Evolutionary conservation across 768 basidiomycete species (phyloP), one percentile per base, ranked within the genome.

Genomic region (Russula foetens): DNA sequence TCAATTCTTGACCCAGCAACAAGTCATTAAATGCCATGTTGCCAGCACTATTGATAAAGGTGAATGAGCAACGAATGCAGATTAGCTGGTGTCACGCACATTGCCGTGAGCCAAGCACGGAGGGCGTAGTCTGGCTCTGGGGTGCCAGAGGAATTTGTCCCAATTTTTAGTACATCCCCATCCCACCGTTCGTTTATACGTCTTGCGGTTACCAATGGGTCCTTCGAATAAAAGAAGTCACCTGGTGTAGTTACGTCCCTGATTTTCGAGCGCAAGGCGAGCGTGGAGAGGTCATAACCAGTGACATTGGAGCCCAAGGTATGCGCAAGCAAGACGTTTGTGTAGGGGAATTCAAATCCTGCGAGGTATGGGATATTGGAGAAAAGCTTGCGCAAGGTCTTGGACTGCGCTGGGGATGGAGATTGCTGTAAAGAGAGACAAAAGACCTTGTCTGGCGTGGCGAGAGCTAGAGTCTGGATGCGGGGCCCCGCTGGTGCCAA

Each of bases 81-180:
- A 26, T 28, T 38, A 41, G 3, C 1, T 15, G 8, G n/a, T 15
- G 7, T 31, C 7, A 55, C 58, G 31, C 45, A 60, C 62, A 63
- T 56, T 17, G 62, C 62, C 3, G 62, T 60, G n/a, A 60, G 38
- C 62, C 62, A 63, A 38, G 62, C 62, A 33, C 56, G 61, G 24
- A 51, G 35, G 31, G 41, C 56, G 7, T 45, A 23, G n/a, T 52
- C n/a, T 6, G 56, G 45, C 7, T 48, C n/a, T 12, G 46, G 52
- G 6, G 21, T 43, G 7, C 41, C 38, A 29, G 14, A 3, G n/a
- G 35, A 26, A 4, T 48, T 4, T 9, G 35, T 11, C 21, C 15
- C 46, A 19, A 21, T 29, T 15, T 14, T 44, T 28, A 3, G 31
- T 11, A 39, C 23, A 8, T 7, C 57, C 19, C 48, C 43, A 23